Evolutionary conservation across 2,329 filamentous ascomycete species (phyloP), one percentile per base, ranked within the genome.

Genomic region (Diaporthe sp.): DNA sequence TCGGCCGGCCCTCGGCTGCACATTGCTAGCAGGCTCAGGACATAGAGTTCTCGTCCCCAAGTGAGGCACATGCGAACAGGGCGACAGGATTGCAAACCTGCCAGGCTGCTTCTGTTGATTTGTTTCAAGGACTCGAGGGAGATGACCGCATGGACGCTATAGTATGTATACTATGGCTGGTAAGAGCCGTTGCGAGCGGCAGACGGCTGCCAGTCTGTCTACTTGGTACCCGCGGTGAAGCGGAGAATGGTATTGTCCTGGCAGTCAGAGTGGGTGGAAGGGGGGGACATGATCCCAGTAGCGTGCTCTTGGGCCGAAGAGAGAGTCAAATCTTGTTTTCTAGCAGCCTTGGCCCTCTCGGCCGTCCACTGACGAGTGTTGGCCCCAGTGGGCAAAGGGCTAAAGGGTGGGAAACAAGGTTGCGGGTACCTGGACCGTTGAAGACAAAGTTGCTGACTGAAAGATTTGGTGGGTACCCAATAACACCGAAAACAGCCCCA

Each of bases 341-440:
- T 60, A 49, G 42, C 34, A 68, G 49, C 15, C 51, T 73, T 73
- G 70, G 70, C 58, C 34, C 22, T 58, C 49, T 67, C 25, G 49
- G 34, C 37, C 51, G 39, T 34, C 70, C 68, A 39, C 49, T 55
- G 34, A 70, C 34, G 31, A 55, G 34, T 42, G 31, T 53, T 53
- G 61, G 34, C 74, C 70, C 70, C 73, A 61, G 74, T 47, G 70
- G 70, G 74, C 39, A 67, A 73, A 68, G 71, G 51, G 60, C 34
- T n/a, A 44, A 58, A 57, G 25, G 72, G 60, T 65, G 37, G 51
- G 49, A 65, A 73, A 73, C 71, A 73, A 73, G 58, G 71, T 73
- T 74, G 49, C 65, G 65, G 49, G 65, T 70, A 70, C 65, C 65
- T 63, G 71, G 60, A 25, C 49, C 71, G 60, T 49, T 57, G 60